Percentiles rank a stretch among this genome's conserved stretches.
Conservation (phyloP, 2,329 filamentous ascomycete genomes). For the Aphanocladium album region DNA sequence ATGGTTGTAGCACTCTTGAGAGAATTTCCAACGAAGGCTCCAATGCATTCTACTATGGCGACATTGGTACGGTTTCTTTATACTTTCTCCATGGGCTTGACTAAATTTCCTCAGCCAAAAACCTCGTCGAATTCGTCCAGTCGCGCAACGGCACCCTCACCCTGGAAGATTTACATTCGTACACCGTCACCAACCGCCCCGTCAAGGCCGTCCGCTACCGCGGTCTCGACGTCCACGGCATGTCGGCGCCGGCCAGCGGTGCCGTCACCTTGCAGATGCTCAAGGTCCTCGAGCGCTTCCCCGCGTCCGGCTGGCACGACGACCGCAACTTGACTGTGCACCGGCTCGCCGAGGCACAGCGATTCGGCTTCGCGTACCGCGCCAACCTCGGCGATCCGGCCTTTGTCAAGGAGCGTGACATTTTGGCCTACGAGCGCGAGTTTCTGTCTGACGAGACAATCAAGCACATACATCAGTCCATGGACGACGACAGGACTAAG, state of each 20-base stretch:
- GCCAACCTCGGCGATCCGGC: conserved; percentile 77
- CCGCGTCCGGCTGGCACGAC: conserved; percentile 42
- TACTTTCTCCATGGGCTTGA: neutral
- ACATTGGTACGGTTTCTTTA: conserved; percentile 43
- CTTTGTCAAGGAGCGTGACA: conserved; percentile 59
- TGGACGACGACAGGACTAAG: conserved; percentile 67
- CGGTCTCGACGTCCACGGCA: conserved; percentile 63
- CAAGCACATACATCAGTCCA: conserved; percentile 55
- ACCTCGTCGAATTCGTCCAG: conserved; percentile 66
- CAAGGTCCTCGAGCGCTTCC: conserved; percentile 78
- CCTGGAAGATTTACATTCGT: conserved; percentile 67
- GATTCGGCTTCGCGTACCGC: conserved; percentile 80
- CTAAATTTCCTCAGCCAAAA: conserved; percentile 50
- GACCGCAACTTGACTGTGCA: conserved; percentile 68
- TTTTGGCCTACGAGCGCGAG: conserved; percentile 51
- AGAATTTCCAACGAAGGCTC: conserved; percentile 68
- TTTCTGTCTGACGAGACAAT: conserved; percentile 63
- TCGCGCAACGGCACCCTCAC: conserved; percentile 79
- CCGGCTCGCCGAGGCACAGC: conserved; percentile 79
- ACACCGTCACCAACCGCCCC: conserved; percentile 61
- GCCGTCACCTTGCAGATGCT: conserved; percentile 69
- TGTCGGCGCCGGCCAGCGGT: conserved; percentile 73
- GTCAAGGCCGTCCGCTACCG: conserved; percentile 62
- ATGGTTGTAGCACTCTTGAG: conserved; percentile 55
- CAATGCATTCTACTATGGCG: conserved; percentile 68